Evolutionary conservation across 176 grass and related monocot genomes (phyloP).

Genomic region (Carex cristatella): DNA sequence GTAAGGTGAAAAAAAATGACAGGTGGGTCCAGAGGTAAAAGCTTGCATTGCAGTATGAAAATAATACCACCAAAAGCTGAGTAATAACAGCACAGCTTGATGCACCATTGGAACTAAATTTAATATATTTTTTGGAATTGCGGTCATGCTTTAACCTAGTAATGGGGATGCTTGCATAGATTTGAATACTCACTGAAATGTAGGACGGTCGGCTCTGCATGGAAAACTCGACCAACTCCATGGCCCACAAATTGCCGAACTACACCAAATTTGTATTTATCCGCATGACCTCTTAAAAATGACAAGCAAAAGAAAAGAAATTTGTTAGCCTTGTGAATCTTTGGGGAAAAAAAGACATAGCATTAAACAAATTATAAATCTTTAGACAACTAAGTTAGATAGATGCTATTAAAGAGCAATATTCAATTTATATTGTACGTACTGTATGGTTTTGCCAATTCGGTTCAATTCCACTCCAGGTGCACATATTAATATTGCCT

Average conservation of each 20-base stretch:
- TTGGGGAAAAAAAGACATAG: neutral
- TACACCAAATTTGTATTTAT: conserved; percentile 75
- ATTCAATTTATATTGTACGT: conserved; percentile 33
- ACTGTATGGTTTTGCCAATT: conserved; percentile 96
- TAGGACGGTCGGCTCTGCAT: conserved; percentile 76
- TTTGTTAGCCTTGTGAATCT: conserved; percentile 2
- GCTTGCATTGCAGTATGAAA: neutral
- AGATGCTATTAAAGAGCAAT: neutral
- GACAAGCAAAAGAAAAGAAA: conserved; percentile 4
- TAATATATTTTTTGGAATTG: neutral
- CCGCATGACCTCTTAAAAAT: conserved; percentile 64
- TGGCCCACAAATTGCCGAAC: conserved; percentile 83
- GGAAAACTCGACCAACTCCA: conserved; percentile 84
- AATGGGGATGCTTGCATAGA: neutral
- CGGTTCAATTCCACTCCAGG: conserved; percentile 80
- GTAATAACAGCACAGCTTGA: neutral
- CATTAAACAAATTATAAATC: conserved; percentile 3
- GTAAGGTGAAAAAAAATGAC: neutral
- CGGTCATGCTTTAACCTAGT: neutral
- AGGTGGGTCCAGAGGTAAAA: neutral
- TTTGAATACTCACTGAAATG: conserved; percentile 65
- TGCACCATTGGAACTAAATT: neutral
- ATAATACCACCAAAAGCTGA: neutral
- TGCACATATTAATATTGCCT: conserved; percentile 86
- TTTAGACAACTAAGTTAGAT: conserved; percentile 1